Conservation (phyloP, 208 protist species). For the Leishmania aethiopica region DNA sequence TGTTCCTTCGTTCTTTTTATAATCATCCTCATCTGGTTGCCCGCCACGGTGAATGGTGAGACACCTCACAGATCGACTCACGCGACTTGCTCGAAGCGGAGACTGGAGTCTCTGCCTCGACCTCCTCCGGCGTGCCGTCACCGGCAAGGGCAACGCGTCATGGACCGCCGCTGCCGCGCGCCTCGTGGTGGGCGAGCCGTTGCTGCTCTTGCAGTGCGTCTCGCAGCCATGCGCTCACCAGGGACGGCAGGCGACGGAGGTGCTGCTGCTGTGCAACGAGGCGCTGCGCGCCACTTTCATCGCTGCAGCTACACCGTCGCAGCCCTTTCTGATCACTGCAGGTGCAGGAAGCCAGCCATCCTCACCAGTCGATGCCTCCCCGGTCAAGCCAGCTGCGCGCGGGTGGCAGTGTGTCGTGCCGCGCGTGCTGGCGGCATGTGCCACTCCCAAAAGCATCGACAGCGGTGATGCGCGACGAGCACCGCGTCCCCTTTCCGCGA, state of each 20-base stretch:
- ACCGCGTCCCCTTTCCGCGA: neutral
- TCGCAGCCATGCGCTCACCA: neutral
- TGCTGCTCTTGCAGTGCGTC: neutral
- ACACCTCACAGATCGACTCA: neutral
- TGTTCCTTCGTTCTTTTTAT: neutral
- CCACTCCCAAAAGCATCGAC: neutral
- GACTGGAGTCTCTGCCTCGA: conserved; percentile 21
- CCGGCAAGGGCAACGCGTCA: neutral
- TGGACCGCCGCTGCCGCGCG: neutral
- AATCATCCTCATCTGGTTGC: no score
- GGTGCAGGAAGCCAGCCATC: neutral
- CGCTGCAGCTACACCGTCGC: neutral
- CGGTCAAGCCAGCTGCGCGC: neutral
- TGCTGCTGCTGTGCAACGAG: neutral
- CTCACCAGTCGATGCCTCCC: neutral
- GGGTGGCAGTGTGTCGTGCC: neutral
- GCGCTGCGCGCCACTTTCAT: neutral
- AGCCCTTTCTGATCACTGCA: neutral
- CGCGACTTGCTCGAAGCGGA: neutral
- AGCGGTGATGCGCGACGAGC: neutral
- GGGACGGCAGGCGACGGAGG: neutral
- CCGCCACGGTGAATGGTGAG: neutral
- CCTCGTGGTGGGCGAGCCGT: neutral
- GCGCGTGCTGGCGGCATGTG: no score
- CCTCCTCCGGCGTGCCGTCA: conserved; percentile 3